A percentile compares a stretch with the other conserved stretches of the same genome.
These are phyloP conservation scores for Pluteus cervinus DNA, from an alignment of 768 basidiomycete genomes.

Conservation along the genomic window DNA sequence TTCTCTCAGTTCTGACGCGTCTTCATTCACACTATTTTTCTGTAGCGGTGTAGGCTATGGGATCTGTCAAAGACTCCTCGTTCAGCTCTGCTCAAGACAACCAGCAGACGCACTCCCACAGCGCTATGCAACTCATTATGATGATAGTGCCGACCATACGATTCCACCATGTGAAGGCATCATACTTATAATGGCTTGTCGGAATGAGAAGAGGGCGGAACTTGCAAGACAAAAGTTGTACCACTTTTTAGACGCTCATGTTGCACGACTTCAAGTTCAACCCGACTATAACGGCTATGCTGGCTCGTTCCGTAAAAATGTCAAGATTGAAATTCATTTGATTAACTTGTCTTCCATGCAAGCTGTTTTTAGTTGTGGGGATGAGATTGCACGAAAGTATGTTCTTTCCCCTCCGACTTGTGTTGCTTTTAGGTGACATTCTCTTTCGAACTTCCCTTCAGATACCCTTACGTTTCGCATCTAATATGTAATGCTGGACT, in stretches of 20 bases:
- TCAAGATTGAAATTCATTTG: constrained; percentile 54
- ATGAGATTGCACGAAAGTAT: constrained; percentile 48
- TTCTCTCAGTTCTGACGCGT: background rate
- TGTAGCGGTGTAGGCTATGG: constrained; percentile 79
- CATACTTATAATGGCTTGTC: constrained; percentile 78
- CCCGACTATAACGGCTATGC: constrained; percentile 47
- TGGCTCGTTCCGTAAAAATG: constrained; percentile 47
- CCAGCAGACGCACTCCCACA: constrained; percentile 49
- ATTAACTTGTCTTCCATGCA: constrained; percentile 59
- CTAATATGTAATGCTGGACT: constrained; percentile 78
- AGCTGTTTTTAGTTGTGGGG: constrained; percentile 59
- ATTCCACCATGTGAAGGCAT: constrained; percentile 41
- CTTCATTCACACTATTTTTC: background rate
- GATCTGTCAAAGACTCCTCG: constrained; percentile 72
- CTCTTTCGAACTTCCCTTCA: constrained; percentile 19
- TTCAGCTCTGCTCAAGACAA: constrained; percentile 49
- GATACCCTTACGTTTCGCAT: constrained; percentile 78
- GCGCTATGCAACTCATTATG: constrained; percentile 26
- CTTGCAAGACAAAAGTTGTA: constrained; percentile 52
- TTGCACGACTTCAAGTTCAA: constrained; percentile 27
- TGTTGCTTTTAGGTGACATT: no score
- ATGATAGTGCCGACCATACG: no score
- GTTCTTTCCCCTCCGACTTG: constrained; percentile 15
- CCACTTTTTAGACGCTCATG: constrained; percentile 46
- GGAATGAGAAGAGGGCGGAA: constrained; percentile 58